These are phyloP conservation scores for Citrullus mucosospermus DNA, from an alignment of 306 rosid genomes.

Conservation along the genomic window DNA sequence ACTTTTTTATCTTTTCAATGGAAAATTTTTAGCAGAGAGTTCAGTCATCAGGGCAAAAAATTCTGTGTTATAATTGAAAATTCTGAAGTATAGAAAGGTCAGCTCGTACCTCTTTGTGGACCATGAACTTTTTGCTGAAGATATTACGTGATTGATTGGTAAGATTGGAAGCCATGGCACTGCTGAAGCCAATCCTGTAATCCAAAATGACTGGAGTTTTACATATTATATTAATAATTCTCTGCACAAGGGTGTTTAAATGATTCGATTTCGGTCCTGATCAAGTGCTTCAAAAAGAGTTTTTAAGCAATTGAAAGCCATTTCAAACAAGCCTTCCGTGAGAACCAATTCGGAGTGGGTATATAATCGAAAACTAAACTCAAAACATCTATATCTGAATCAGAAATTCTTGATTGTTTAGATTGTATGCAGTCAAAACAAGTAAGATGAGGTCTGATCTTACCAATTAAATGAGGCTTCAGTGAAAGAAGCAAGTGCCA, in stretches of 20 bases:
- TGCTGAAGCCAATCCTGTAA: conserved; percentile 83
- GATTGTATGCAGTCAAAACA: background rate
- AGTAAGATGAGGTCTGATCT: background rate
- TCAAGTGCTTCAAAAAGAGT: no score
- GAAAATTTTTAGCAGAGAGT: no score
- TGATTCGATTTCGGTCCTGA: no score
- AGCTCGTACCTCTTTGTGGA: conserved; percentile 49
- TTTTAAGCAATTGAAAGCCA: no score
- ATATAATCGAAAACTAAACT: background rate
- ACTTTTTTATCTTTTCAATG: no score
- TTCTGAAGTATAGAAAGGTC: background rate
- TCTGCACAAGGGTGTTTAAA: no score
- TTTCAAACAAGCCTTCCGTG: no score
- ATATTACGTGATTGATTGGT: conserved; percentile 90
- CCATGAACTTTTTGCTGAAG: conserved; percentile 89
- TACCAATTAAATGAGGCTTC: conserved; percentile 93
- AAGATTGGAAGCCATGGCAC: conserved; percentile 98
- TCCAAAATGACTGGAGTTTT: background rate
- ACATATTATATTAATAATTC: background rate
- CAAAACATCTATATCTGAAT: background rate
- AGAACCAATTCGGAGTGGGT: background rate
- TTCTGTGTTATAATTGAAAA: no score
- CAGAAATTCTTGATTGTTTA: background rate
- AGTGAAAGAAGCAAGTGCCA: conserved; percentile 73
- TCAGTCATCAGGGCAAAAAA: no score